Evolutionary conservation across 768 basidiomycete species (phyloP).

Genomic region (Vararia minispora): DNA sequence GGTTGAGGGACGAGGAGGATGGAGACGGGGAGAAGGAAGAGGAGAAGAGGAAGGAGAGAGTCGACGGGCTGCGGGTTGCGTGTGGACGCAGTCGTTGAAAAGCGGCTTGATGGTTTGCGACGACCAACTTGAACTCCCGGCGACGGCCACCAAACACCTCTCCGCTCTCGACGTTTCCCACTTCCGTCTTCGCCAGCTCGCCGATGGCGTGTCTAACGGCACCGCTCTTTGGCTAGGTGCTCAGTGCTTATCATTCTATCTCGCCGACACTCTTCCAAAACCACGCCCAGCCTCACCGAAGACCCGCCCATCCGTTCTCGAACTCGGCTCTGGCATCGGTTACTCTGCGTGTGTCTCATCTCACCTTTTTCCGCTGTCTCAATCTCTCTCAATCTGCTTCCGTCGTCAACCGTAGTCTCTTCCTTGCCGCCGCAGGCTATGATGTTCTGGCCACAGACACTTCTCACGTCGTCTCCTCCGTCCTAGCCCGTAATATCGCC

Average conservation of each 20-base stretch:
- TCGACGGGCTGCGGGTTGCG: slow-evolving; percentile 4
- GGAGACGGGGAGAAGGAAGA: slow-evolving; percentile 10
- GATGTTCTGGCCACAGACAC: slow-evolving; percentile 72
- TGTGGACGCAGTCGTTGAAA: slow-evolving; percentile 8
- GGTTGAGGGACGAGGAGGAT: slow-evolving; percentile 6
- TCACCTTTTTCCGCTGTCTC: slow-evolving; percentile 5
- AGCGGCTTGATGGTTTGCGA: too few species aligned
- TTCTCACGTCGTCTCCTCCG: slow-evolving; percentile 45
- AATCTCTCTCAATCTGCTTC: not conserved
- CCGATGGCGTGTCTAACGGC: slow-evolving; percentile 61
- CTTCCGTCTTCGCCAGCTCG: slow-evolving; percentile 44
- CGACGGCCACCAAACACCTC: slow-evolving; percentile 57
- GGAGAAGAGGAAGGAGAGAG: slow-evolving; percentile 12
- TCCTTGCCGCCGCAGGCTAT: slow-evolving; percentile 58
- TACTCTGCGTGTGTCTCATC: slow-evolving; percentile 50
- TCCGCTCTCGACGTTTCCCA: slow-evolving; percentile 25
- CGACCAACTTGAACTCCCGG: slow-evolving; percentile 8
- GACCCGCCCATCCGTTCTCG: slow-evolving; percentile 38
- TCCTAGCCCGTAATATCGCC: slow-evolving; percentile 52
- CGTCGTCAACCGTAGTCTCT: slow-evolving; percentile 33
- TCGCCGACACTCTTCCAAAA: slow-evolving; percentile 24
- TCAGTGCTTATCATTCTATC: slow-evolving; percentile 60
- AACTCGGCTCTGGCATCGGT: slow-evolving; percentile 78
- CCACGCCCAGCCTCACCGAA: slow-evolving; percentile 4
- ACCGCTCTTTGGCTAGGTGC: slow-evolving; percentile 80